Evolutionary conservation across 2,329 filamentous ascomycete genomes (phyloP), one percentile per base, ranked within the genome.

Genomic region (Amauroascus niger): DNA sequence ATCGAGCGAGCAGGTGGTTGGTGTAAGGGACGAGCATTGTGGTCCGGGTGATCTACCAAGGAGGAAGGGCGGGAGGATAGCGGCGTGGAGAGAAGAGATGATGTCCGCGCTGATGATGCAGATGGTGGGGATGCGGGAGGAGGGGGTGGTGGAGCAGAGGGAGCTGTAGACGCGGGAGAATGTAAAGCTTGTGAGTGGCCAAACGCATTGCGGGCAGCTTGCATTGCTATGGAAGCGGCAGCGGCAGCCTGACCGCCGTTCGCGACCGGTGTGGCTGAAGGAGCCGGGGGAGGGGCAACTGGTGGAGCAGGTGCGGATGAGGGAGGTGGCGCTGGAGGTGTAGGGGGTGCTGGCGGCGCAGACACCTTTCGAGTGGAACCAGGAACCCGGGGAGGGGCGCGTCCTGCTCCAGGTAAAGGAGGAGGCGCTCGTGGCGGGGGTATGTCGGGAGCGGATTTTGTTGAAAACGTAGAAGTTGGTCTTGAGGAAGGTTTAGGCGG

Each of bases 361-460:
- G 79, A 80, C 7, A 79, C 77, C 63, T 83, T 84, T 59, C 81
- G 74, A 20, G 74, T 65, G 11, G 55, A 41, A 14, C 13, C 28
- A 18, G 44, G 52, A 5, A 45, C 35, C 8, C 78, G 74, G 41
- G 80, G 77, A 4, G 79, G 79, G 39, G 77, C 75, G 62, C 69
- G 74, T 32, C 63, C 59, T 20, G 62, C 60, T 32, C 65, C 66
- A 9, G 70, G 70, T 54, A 67, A 85, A 11, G 87, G 87, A 28
- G 88, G 88, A 33, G 88, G 88, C 53, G 83, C 84, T 61, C 79
- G 78, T 33, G 70, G 68, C 26, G 70, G 64, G 33, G 70, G 67
- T n/a, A 70, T 62, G 39, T 76, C 73, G 32, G 69, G 64, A 2
- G 65, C 62, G 3, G 80, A 80, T 56, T 76, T 73, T 60, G 77